These are phyloP conservation scores for Spiraea crenata DNA, from an alignment of 331 rosid genomes.

Conservation along the genomic window DNA sequence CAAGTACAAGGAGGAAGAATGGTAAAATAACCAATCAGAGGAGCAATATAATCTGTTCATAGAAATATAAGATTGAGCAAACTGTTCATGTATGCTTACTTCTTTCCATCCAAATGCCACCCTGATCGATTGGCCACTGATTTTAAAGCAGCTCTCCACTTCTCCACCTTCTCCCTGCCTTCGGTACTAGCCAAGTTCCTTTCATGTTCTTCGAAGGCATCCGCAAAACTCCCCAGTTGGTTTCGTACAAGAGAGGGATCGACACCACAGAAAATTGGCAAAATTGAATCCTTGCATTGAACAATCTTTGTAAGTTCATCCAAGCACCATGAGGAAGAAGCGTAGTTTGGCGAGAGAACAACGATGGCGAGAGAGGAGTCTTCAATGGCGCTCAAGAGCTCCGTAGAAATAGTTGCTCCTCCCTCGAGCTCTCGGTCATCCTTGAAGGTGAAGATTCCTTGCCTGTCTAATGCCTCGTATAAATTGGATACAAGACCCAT, in stretches of 20 bases:
- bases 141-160: slow-evolving; percentile 17
- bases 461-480: too few relatives aligned
- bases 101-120: not conserved
- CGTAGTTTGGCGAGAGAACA: slow-evolving; percentile 16
- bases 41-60: not conserved
- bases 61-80: not conserved
- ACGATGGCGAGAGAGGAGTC: slow-evolving; percentile 10
- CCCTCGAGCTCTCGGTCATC: too few relatives aligned
- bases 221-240: not conserved
- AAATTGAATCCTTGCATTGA: not conserved
- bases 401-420: too few relatives aligned
- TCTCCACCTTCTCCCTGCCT: not conserved
- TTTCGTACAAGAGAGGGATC: slow-evolving; percentile 1
- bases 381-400: not conserved
- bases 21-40: not conserved
- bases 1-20: not conserved
- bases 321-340: slow-evolving; percentile 31
- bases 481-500: too few relatives aligned
- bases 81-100: not conserved
- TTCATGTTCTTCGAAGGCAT: slow-evolving; percentile 9
- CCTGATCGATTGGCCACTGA: slow-evolving; percentile 6
- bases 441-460: too few relatives aligned
- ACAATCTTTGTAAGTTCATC: slow-evolving; percentile 17
- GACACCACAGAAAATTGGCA: slow-evolving; percentile 9
- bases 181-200: not conserved